Base-by-base conservation (phyloP, 2,329 filamentous ascomycete genomes). In the Pseudogymnoascus sp. region DNA sequence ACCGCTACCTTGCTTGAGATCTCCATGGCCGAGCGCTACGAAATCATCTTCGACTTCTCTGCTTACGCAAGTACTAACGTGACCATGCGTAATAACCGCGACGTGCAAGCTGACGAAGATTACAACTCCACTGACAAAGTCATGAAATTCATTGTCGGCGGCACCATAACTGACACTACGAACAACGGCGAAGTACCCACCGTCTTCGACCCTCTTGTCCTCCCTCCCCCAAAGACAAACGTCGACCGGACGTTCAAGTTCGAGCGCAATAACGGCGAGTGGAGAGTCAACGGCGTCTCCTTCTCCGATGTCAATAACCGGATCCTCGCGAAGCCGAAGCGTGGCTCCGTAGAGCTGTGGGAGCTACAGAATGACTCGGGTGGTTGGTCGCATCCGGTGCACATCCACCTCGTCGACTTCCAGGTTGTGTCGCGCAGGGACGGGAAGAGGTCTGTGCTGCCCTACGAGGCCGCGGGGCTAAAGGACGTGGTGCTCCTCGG, bases 331-430 rank as follows among this genome's bases (percentile, higher is more conserved):
- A 77, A 76, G 4, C 78, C 79, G 1, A 74, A 75, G 3, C 77
- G 76, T 53, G 80, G 80, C 53, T 76, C 76, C 4, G 75, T 79
- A 5, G 77, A 83, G 71, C 74, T 79, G 60, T 83, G 79, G 79
- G 75, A 79, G 69, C 73, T 83, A 5, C 74, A 77, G 64, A 84
- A 86, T 70, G 74, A 72, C 26, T 76, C 76, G 13, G 81, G 79
- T 15, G 79, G 77, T 26, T 81, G 80, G 71, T 77, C 78, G 1
- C 83, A 85, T 67, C 83, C 82, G 0, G 73, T 35, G 10, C 26
- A 86, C 70, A 79, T 86, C 59, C 84, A 86, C 68, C 76, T 86
- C 1, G 79, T 87, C 59, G 83, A 85, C 68, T 82, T 86, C 71
- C 78, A 80, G 63, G 75, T 86, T 36, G 68, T 84, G 21, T 76